Base-by-base conservation (phyloP, 805 yeast genomes). In the Saccharomyces kudriavzevii region DNA sequence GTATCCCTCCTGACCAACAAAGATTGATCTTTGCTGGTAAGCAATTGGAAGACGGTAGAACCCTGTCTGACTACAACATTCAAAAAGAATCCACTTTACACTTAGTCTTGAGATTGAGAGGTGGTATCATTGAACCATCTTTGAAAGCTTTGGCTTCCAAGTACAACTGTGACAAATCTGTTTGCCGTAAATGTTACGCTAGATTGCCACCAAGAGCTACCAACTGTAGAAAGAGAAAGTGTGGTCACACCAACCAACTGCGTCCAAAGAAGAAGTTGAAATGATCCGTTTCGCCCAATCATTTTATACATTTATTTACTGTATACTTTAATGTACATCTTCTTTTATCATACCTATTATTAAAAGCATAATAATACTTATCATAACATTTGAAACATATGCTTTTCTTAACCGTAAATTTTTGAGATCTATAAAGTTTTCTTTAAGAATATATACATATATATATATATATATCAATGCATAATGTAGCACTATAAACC, bases 191-290 rank as follows among this genome's bases (percentile, higher is more conserved):
- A 78, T 94, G 99, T 84, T 94, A 94, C 87, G 97, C 99, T 72
- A 94, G 99, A 85, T 91, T 94, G 76, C 99, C 99, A 75, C 97
- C 99, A 81, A 95, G 98, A 88, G 99, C 99, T 72, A 94, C 98
- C 80, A 94, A 94, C 97, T 94, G 99, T 87, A 90, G 99, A 85
- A 94, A 94, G 98, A 90, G 97, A 89, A 94, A 94, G 87, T 94
- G 99, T 82, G 99, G 99, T 75, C 99, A 94, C 95, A 84, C 97
- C 77, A 94, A 94, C 86, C 99, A 94, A 84, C 89, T 94, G 80
- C 90, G 99, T 85, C 98, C 98, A 81, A 94, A 92, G 96, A 92
- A 92, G 96, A 92, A 92, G 91, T 85, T 89, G 77, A 90, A 91
- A 84, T 91, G 81, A 79, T 76, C 79, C 74, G 70, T 73, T 75